Percentiles rank a stretch among this genome's conserved stretches.
phyloP scores from a whole-genome alignment of 2,329 filamentous ascomycete species.

The Curvularia lunata region DNA sequence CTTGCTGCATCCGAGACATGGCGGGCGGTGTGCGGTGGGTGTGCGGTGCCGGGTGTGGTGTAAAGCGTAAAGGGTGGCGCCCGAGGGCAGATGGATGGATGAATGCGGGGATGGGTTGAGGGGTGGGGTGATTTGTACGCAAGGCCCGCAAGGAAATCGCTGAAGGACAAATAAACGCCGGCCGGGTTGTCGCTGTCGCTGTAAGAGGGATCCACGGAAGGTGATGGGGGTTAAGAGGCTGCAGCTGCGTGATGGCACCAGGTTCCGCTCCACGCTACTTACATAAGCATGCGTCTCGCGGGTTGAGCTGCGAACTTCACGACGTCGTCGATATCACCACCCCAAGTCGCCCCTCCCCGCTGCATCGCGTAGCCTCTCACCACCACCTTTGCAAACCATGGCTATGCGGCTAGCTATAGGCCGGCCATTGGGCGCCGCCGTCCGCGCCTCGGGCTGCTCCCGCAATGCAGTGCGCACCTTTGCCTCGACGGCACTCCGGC shows the following conservation, averaged over 20 bases:
- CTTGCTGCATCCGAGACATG: conserved; percentile 59
- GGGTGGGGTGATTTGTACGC: conserved; percentile 4
- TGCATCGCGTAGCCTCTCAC: conserved; percentile 35
- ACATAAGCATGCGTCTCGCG: conserved; percentile 22
- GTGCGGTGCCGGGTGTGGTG: conserved; percentile 8
- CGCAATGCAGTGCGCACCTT: conserved; percentile 50
- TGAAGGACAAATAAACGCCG: conserved; percentile 41
- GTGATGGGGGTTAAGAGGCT: conserved; percentile 34
- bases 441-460: conserved; percentile 45
- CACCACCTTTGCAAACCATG: conserved; percentile 41
- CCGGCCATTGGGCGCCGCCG: conserved; percentile 48
- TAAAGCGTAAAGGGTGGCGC: conserved; percentile 37
- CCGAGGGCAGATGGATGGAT: conserved; percentile 21
- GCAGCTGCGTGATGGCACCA: conserved; percentile 28
- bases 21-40: conserved; percentile 16
- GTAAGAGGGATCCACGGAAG: conserved; percentile 32
- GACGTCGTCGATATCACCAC: conserved; percentile 37
- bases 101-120: conserved; percentile 12
- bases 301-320: conserved; percentile 23
- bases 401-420: conserved; percentile 50
- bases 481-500: conserved; percentile 50
- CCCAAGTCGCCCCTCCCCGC: conserved; percentile 25
- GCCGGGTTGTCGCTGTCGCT: conserved; percentile 29
- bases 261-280: conserved; percentile 22
- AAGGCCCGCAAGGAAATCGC: conserved; percentile 26